Evolutionary conservation across 164 flowering plant species (phyloP).

Genomic region (Houttuynia cordata): DNA sequence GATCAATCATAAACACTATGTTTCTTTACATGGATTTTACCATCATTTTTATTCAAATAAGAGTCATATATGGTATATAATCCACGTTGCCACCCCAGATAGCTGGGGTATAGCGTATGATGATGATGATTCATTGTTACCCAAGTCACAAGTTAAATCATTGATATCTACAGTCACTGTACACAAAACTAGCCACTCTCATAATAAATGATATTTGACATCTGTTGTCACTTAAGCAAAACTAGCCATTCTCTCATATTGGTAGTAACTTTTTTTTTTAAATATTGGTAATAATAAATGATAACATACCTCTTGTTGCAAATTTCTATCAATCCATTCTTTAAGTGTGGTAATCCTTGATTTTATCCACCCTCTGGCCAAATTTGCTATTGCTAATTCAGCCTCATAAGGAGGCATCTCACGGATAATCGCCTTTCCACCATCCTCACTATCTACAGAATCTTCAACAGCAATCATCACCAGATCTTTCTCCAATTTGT

Average conservation of each 20-base stretch:
- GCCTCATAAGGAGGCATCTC: constrained; percentile 95
- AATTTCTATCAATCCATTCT: constrained; percentile 69
- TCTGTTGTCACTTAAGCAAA: background rate
- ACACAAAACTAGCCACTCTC: too few species aligned
- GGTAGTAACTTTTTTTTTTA: too few species aligned
- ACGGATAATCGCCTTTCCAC: constrained; percentile 76
- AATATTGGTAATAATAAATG: background rate
- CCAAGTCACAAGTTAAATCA: too few species aligned
- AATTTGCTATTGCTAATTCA: constrained; percentile 48
- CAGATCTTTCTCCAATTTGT: constrained; percentile 81
- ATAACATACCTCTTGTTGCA: constrained; percentile 72
- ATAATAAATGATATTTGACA: too few species aligned
- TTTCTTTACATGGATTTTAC: too few species aligned
- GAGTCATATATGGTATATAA: too few species aligned
- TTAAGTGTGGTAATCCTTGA: constrained; percentile 52
- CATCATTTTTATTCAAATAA: too few species aligned
- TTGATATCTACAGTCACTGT: too few species aligned
- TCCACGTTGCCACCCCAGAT: too few species aligned
- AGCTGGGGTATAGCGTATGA: too few species aligned
- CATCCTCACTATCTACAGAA: constrained; percentile 90
- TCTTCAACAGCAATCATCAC: constrained; percentile 92
- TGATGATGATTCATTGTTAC: too few species aligned
- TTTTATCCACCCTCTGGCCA: constrained; percentile 64
- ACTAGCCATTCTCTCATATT: background rate
- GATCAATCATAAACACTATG: too few species aligned